Base-by-base conservation (phyloP, 2,329 filamentous ascomycete species). In the Claviceps monticola region DNA sequence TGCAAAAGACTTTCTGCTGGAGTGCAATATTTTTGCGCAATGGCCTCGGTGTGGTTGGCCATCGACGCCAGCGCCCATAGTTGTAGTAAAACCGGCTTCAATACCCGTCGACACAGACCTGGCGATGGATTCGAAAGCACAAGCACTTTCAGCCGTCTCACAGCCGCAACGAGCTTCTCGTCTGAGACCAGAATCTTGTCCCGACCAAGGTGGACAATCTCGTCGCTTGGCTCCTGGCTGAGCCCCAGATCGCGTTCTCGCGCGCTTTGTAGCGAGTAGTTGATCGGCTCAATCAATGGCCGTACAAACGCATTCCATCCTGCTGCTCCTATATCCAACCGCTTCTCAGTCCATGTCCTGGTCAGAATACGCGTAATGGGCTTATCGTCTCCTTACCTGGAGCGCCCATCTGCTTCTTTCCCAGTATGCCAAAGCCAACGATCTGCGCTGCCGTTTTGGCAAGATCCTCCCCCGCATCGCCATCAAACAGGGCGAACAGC, bases 51-150 rank as follows among this genome's bases (percentile, higher is more conserved):
- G 4, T 68, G 57, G 7, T 62, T 63, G 1, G 65, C 59, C 72
- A 79, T 80, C 5, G 75, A 76, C 1, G 76, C 68, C 16, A 87
- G 61, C 1, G 74, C 70, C 84, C 84, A 88, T 0, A 88, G 66
- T 1, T 82, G 75, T 4, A 80, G 64, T 2, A 84, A 58, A 2
- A 86, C 60, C 0, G 78, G 78, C 2, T 70, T 68, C 2, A 86
- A 64, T 0, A 88, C 67, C 49, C 84, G 71, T 56, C 74, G 80
- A 45, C 80, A 76, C 9, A 87, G 65, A 0, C 81, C 81, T 0
- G 82, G 79, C 51, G 85, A 83, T 0, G 82, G 82, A 59, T 84
- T 83, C 0, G 81, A 83, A 19, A 76, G 69, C 1, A 82, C 62
- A 1, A 88, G 65, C 0, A 73, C 69, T 38, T 70, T 71, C 1